A percentile compares a stretch with the other conserved stretches of the same genome.
phyloP scores from a whole-genome alignment of 305 asterid species.

The Stenogyne calaminthoides region DNA sequence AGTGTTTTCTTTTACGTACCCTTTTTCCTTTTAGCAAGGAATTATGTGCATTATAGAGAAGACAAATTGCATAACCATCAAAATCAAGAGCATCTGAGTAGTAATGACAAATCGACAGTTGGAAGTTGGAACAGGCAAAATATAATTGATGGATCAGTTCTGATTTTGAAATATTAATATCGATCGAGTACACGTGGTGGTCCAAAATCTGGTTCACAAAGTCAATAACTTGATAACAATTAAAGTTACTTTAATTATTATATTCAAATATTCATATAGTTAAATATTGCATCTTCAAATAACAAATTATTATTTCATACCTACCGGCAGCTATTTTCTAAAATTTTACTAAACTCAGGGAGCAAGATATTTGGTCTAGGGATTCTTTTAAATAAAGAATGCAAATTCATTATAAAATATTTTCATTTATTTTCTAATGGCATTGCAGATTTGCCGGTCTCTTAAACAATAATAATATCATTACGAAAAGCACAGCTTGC shows the following conservation, averaged over 20 bases:
- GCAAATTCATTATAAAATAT: background rate
- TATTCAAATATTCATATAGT: background rate
- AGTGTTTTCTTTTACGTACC: no score
- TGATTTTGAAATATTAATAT: background rate
- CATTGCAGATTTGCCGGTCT: background rate
- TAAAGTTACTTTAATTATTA: background rate
- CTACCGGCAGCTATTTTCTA: no score
- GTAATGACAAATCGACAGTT: conserved; percentile 33
- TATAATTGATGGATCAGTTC: conserved; percentile 15
- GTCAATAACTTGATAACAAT: conserved; percentile 41
- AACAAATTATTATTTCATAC: conserved; percentile 22
- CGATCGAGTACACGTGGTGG: conserved; percentile 36
- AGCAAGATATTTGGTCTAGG: background rate
- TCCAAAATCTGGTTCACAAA: conserved; percentile 28
- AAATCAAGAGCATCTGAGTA: conserved; percentile 24
- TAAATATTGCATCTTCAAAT: background rate
- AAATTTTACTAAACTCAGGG: background rate
- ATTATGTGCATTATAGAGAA: no score
- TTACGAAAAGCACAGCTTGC: background rate
- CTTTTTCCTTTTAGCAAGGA: no score
- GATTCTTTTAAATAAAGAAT: background rate
- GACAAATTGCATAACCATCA: conserved; percentile 24
- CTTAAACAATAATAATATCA: no score
- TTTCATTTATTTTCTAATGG: background rate
- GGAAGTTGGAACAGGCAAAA: conserved; percentile 36